Percentiles rank a stretch among this genome's conserved stretches.
These are phyloP conservation scores for Torulaspora globosa DNA, from an alignment of 1,139 yeast genomes.

Conservation along the genomic window DNA sequence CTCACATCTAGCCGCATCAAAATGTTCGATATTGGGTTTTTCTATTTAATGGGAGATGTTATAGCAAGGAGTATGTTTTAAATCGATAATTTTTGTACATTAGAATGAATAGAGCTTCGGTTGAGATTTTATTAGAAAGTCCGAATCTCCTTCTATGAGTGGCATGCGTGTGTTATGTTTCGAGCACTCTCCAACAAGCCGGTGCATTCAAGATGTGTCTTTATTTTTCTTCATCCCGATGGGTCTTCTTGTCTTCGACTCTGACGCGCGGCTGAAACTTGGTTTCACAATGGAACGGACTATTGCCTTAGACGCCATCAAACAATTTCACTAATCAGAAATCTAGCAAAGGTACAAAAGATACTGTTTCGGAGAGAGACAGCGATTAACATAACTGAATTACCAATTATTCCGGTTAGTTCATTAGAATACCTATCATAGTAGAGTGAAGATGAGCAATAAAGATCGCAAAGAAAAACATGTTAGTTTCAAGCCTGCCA, in stretches of 20 bases:
- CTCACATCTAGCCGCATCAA: neutral
- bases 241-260: neutral
- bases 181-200: too few species aligned
- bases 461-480: constrained; percentile 17
- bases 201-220: neutral
- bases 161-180: neutral
- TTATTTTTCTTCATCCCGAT: neutral
- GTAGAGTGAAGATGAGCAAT: constrained; percentile 1
- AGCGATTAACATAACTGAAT: too few species aligned
- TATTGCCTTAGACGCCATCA: constrained; percentile 1
- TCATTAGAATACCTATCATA: too few species aligned
- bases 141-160: neutral
- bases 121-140: neutral
- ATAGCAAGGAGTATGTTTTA: constrained; percentile 12
- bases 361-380: neutral
- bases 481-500: constrained; percentile 26
- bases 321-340: neutral
- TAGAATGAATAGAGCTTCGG: constrained; percentile 5
- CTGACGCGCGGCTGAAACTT: constrained; percentile 6
- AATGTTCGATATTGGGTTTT: constrained; percentile 3
- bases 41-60: constrained; percentile 10
- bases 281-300: constrained; percentile 2
- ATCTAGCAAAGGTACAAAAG: neutral
- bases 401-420: too few species aligned
- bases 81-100: constrained; percentile 8